Base-by-base conservation (phyloP, 108 stramenopile genomes). In the Stephanodiscus triporus region DNA sequence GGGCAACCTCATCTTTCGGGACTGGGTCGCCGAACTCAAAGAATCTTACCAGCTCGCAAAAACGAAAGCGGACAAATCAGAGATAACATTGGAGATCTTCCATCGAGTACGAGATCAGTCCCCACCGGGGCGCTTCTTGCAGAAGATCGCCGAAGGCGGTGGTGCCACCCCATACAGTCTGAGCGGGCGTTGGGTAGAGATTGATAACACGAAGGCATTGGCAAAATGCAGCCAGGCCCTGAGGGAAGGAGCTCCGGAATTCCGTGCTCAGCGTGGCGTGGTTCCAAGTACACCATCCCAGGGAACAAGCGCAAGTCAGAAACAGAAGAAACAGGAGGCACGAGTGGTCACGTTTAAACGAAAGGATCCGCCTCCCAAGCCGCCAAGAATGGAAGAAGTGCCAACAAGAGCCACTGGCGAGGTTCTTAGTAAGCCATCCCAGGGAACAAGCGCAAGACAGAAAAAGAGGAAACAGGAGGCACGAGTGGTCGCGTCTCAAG, bases 171-270 rank as follows among this genome's bases (percentile, higher is more conserved):
- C n/a, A 4, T 13, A 42, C 43, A 22, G 26, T 42, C 54, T 57
- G 0, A 32, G 27, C 38, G 81, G 79, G 20, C 88, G 76, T 77
- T 95, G 94, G 94, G 67, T 89, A 2, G 91, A 92, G 73, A 77
- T 92, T 38, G 87, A 88, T 53, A 84, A 89, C 40, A 55, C 53
- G 1, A 88, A 85, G 47, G 87, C 90, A 40, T 69, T 95, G 73
- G 88, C 91, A 9, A 95, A 95, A 63, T 91, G 86, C 9, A 87
- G 84, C 61, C 94, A 95, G 63, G 91, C 91, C 13, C 61, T 95
- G n/a, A 71, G 94, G 58, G 94, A 95, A 77, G 94, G 66, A 22
- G 66, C 66, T 14, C 66, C 66, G 20, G 49, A 27, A 1, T 66
- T 53, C 45, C 66, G 66, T 22, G 66, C 66, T 26, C 9, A 32